Evolutionary conservation across 495 filamentous ascomycete genomes (phyloP).

Genomic region (Aspergillus homomorphus): DNA sequence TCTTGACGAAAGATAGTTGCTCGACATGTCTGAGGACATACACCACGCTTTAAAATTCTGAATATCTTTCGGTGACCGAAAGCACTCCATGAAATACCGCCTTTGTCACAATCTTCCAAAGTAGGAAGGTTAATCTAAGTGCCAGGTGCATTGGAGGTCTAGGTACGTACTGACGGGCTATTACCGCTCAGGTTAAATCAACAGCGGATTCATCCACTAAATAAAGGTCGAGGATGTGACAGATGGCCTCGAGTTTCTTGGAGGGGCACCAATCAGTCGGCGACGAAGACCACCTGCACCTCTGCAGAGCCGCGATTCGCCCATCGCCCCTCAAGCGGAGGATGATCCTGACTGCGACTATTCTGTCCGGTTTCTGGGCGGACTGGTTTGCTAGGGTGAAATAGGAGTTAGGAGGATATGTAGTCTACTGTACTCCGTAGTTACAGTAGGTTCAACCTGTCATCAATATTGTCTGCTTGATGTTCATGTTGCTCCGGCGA

Average conservation of each 20-base stretch:
- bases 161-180: no score
- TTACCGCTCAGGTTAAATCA: background rate
- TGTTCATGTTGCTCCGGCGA: no score
- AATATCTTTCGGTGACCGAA: background rate
- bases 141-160: no score
- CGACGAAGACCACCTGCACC: constrained; percentile 49
- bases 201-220: background rate
- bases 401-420: no score
- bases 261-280: constrained; percentile 19
- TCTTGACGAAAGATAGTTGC: background rate
- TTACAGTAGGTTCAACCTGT: no score
- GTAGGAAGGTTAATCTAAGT: background rate
- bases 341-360: constrained; percentile 8
- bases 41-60: background rate
- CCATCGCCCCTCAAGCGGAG: constrained; percentile 14
- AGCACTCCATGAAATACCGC: background rate
- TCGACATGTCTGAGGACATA: background rate
- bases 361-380: background rate
- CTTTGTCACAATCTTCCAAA: background rate
- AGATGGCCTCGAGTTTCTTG: constrained; percentile 12
- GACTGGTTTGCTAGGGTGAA: background rate
- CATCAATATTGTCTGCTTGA: no score
- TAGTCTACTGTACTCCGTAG: background rate
- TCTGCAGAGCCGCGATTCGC: constrained; percentile 45
- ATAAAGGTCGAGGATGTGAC: background rate